Evolutionary conservation across 176 grass and related monocot genomes (phyloP).

Genomic region (Triticum turgidum): DNA sequence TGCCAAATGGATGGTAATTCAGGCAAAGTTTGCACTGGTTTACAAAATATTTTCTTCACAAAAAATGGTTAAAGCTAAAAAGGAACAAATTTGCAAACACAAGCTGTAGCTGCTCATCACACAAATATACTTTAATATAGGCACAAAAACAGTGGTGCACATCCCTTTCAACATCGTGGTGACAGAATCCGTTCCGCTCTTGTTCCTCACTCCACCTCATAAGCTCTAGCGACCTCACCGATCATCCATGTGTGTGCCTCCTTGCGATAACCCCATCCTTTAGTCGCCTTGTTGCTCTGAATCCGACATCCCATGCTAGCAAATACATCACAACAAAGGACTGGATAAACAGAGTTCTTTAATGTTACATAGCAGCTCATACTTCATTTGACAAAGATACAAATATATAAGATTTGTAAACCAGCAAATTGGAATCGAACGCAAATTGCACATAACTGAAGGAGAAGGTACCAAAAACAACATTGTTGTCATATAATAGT

Average conservation of each 20-base stretch:
- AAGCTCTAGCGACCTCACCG: no score
- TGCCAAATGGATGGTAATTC: no score
- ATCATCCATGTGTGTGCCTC: neutral
- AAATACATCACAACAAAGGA: neutral
- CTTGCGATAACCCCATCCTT: neutral
- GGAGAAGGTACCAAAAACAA: neutral
- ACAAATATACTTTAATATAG: no score
- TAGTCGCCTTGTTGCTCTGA: neutral
- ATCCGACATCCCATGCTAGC: neutral
- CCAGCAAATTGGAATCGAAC: neutral
- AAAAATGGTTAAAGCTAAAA: no score
- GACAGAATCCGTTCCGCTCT: no score
- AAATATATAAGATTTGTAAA: neutral
- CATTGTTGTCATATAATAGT: neutral
- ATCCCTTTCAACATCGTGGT: no score
- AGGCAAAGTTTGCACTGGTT: no score
- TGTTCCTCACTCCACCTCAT: no score
- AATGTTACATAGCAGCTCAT: neutral
- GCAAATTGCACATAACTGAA: neutral
- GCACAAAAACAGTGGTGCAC: no score
- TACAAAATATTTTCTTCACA: no score
- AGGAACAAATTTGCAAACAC: no score
- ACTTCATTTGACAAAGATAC: neutral
- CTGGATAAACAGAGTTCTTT: neutral
- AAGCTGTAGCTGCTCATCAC: no score